Evolutionary conservation across 2,329 filamentous ascomycete species (phyloP).

Genomic region (Colletotrichum salicis): DNA sequence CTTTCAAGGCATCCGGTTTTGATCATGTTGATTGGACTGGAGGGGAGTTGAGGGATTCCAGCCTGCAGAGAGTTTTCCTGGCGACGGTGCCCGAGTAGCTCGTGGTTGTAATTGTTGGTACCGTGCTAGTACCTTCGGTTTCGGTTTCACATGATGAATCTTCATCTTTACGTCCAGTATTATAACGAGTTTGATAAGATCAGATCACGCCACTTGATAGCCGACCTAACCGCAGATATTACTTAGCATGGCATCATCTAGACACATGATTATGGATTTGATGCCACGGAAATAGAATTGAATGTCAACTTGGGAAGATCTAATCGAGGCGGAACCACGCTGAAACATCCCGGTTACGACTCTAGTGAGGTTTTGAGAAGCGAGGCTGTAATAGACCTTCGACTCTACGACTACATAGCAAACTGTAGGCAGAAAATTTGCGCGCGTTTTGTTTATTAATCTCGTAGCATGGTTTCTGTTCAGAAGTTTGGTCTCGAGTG

Average conservation of each 20-base stretch:
- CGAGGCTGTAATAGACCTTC: neutral
- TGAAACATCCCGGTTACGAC: neutral
- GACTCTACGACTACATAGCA: neutral
- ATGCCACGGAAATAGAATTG: neutral
- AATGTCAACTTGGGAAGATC: neutral
- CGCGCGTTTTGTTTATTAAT: neutral
- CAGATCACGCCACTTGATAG: neutral
- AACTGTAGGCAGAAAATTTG: neutral
- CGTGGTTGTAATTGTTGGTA: neutral
- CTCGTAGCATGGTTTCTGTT: neutral
- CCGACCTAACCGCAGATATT: neutral
- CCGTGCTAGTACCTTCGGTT: neutral
- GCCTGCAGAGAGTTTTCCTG: conserved; percentile 20
- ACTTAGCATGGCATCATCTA: too few species aligned
- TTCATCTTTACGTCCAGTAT: neutral
- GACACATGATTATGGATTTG: neutral
- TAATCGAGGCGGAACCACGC: neutral
- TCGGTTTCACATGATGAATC: neutral
- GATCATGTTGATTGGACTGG: conserved; percentile 38
- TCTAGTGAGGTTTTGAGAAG: neutral
- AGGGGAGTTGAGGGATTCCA: conserved; percentile 23
- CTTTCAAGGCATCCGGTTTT: conserved; percentile 34
- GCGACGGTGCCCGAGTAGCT: neutral
- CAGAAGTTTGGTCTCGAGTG: neutral
- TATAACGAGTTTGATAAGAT: neutral